Conservation (phyloP, 257 asterid species). For the Ocimum tenuiflorum region DNA sequence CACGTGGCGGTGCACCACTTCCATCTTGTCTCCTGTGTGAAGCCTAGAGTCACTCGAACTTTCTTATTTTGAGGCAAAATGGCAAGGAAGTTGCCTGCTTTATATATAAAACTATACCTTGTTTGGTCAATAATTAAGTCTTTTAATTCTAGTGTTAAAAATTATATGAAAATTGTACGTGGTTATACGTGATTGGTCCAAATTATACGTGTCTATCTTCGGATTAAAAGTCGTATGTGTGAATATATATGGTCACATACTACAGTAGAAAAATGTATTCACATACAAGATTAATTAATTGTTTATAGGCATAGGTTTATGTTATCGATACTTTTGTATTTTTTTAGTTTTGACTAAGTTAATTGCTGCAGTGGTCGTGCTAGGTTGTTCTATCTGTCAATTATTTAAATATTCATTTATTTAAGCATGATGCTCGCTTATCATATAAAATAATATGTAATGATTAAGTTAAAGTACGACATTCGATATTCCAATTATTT, state of each 20-base stretch:
- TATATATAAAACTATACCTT: background rate
- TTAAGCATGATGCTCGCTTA: too few species aligned
- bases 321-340: too few species aligned
- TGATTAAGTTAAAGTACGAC: too few species aligned
- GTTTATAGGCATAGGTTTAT: background rate
- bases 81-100: background rate
- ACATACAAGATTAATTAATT: background rate
- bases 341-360: background rate
- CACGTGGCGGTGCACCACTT: conserved; percentile 8
- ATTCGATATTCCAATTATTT: too few species aligned
- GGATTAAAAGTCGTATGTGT: background rate
- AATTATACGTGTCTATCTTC: background rate
- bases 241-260: background rate
- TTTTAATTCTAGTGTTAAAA: background rate
- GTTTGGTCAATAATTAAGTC: background rate
- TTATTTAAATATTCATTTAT: too few species aligned
- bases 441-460: too few species aligned
- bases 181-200: background rate
- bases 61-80: background rate
- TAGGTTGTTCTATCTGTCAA: conserved; percentile 10
- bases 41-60: background rate
- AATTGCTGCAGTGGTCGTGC: background rate
- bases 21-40: conserved; percentile 8
- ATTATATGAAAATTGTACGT: background rate
- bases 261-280: too few species aligned